phyloP scores from a whole-genome alignment of 108 stramenopile genomes.

The Stephanodiscus minutulus region DNA sequence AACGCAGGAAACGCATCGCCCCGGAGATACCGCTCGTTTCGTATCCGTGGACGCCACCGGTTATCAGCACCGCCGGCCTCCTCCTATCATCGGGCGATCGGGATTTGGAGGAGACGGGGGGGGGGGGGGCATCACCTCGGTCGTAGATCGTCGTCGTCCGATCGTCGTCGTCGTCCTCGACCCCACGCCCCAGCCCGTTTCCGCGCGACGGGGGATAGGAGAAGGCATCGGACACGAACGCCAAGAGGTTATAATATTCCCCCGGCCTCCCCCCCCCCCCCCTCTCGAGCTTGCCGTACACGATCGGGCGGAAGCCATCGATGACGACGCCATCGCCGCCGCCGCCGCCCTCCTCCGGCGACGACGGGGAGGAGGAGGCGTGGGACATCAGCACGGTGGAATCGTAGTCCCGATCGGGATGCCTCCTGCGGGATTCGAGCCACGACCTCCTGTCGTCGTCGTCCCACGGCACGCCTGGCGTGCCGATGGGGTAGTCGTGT shows the following conservation, averaged over 20 bases:
- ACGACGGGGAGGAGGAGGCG: neutral
- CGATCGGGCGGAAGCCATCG: neutral
- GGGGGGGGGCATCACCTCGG: neutral
- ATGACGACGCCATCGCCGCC: neutral
- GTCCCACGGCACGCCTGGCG: constrained; percentile 53
- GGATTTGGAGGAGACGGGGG: too few species aligned
- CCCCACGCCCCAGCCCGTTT: too few species aligned
- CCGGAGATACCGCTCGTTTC: constrained; percentile 38
- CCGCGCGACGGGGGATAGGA: neutral
- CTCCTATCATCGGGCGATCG: too few species aligned
- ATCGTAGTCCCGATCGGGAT: constrained; percentile 20
- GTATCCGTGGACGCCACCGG: constrained; percentile 48
- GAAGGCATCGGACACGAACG: neutral
- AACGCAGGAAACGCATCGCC: constrained; percentile 6
- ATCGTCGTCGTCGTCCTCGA: too few species aligned
- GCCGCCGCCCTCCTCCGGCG: neutral
- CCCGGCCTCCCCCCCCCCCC: neutral
- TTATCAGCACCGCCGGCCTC: constrained; percentile 26
- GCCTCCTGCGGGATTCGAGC: constrained; percentile 23
- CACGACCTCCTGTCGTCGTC: constrained; percentile 44
- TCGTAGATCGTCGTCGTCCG: neutral
- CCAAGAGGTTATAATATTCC: neutral
- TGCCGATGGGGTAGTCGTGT: constrained; percentile 42
- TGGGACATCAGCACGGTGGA: neutral
- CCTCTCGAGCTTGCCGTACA: neutral